These are phyloP conservation scores for Rhododendron kiyosumense DNA, from an alignment of 148 eudicot genomes.

Conservation along the genomic window DNA sequence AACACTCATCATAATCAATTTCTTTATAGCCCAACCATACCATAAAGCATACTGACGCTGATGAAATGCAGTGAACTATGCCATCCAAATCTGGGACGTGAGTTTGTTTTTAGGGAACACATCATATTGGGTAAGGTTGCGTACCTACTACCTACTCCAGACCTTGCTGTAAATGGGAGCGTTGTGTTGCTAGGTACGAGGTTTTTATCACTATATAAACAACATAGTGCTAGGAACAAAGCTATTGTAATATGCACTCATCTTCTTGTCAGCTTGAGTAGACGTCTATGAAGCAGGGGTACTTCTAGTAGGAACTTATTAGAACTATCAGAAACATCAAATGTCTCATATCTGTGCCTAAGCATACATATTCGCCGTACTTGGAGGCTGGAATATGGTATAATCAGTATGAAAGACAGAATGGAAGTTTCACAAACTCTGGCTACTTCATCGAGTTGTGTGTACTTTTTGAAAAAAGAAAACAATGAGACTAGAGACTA, in stretches of 20 bases:
- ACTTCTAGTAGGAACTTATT: neutral
- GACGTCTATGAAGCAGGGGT: neutral
- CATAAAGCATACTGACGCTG: neutral
- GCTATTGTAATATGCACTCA: neutral
- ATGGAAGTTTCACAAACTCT: neutral
- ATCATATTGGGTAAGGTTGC: neutral
- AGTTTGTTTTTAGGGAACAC: neutral
- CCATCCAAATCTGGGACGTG: neutral
- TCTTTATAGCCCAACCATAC: neutral
- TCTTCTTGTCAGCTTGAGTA: neutral
- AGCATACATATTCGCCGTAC: neutral
- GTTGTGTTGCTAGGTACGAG: neutral
- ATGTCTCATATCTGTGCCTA: neutral
- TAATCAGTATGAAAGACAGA: neutral
- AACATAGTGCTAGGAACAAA: neutral
- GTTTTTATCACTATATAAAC: neutral
- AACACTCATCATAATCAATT: neutral
- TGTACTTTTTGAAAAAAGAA: neutral
- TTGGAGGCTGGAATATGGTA: neutral
- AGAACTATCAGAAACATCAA: neutral
- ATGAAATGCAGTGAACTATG: neutral
- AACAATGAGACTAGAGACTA: neutral
- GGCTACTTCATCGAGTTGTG: neutral
- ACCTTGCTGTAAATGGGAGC: neutral
- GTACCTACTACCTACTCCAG: neutral